phyloP scores from a whole-genome alignment of 345 rosid genomes.

The Eucalyptus polybractea region DNA sequence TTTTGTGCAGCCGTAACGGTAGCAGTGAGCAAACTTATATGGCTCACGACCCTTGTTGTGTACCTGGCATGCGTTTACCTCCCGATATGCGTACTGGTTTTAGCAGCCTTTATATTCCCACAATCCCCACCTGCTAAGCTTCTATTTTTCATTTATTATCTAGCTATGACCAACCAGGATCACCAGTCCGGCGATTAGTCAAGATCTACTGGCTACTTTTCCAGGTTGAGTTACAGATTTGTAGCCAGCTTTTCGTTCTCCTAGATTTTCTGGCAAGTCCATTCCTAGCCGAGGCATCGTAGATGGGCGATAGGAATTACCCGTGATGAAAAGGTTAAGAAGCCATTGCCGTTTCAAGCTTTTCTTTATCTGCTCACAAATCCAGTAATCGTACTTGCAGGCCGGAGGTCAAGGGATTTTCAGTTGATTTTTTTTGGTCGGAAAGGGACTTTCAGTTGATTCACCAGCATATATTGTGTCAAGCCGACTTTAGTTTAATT shows the following conservation, averaged over 20 bases:
- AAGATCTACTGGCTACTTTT: no score
- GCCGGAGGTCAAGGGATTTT: not conserved
- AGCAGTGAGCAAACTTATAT: no score
- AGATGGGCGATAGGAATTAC: not conserved
- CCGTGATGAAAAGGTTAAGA: not conserved
- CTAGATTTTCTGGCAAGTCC: not conserved
- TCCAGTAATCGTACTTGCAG: not conserved
- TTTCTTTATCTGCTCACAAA: not conserved
- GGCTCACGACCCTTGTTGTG: no score
- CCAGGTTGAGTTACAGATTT: not conserved
- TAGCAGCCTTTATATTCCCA: no score
- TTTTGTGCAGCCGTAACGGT: no score
- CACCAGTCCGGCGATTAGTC: no score
- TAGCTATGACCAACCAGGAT: no score
- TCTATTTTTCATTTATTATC: no score
- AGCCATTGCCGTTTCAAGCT: not conserved
- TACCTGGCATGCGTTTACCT: no score
- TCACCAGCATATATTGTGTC: not conserved
- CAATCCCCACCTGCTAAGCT: accelerated
- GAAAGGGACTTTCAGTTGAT: not conserved
- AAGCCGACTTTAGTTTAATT: not conserved
- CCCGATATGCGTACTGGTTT: no score
- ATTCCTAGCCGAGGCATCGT: not conserved
- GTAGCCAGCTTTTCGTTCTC: not conserved
- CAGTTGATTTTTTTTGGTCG: no score